Evolutionary conservation across 495 filamentous ascomycete species (phyloP).

Genomic region (Bryoglossum gracile): DNA sequence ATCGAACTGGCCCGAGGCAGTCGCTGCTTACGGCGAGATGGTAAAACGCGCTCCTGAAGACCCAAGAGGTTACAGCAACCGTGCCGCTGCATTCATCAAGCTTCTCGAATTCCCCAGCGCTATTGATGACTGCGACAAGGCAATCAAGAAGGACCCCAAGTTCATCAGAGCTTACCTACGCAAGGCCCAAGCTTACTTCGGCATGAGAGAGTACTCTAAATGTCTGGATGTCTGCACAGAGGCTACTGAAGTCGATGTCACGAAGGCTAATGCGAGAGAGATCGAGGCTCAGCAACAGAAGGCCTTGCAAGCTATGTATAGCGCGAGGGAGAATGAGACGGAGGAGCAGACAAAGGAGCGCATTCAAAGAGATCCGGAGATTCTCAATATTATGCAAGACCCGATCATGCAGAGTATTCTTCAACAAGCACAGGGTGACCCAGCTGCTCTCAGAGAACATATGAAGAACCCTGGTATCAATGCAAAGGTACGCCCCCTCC

Average conservation of each 20-base stretch:
- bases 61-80: slow-evolving; percentile 92
- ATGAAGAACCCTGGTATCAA: slow-evolving; percentile 86
- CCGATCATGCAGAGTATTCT: slow-evolving; percentile 98
- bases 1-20: slow-evolving; percentile 90
- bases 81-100: slow-evolving; percentile 94
- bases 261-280: slow-evolving; percentile 68
- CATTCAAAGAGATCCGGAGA: slow-evolving; percentile 89
- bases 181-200: slow-evolving; percentile 87
- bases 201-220: slow-evolving; percentile 95
- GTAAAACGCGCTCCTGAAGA: slow-evolving; percentile 90
- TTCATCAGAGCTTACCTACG: slow-evolving; percentile 95
- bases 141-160: slow-evolving; percentile 81
- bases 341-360: slow-evolving; percentile 94
- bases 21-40: slow-evolving; percentile 96
- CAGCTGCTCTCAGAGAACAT: slow-evolving; percentile 86
- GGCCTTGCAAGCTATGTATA: slow-evolving; percentile 84
- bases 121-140: slow-evolving; percentile 85
- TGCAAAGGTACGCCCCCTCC: slow-evolving; percentile 40
- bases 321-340: slow-evolving; percentile 84
- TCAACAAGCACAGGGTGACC: slow-evolving; percentile 90
- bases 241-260: slow-evolving; percentile 66
- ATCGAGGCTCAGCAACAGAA: slow-evolving; percentile 94
- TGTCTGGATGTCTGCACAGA: slow-evolving; percentile 84
- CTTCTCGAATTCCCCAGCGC: slow-evolving; percentile 90
- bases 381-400: slow-evolving; percentile 85